phyloP scores from a whole-genome alignment of 2,329 filamentous ascomycete species.

The Hypoxylon sp. region DNA sequence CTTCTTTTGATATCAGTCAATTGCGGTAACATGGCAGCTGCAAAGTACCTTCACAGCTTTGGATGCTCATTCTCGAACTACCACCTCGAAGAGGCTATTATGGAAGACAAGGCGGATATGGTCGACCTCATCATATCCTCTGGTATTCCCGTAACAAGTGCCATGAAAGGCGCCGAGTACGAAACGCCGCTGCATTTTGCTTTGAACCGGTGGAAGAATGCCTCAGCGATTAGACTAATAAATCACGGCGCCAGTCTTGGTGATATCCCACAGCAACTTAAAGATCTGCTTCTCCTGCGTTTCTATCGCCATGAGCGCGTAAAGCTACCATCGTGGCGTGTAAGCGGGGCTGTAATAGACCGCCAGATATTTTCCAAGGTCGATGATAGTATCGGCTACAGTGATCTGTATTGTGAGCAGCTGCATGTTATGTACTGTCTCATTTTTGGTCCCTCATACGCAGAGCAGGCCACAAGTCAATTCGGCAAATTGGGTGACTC shows the following conservation, averaged over 20 bases:
- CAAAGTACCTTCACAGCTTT: background rate
- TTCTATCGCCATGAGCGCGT: background rate
- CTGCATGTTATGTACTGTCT: background rate
- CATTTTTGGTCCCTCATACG: background rate
- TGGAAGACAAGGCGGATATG: background rate
- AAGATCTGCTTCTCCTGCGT: background rate
- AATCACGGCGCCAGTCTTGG: background rate
- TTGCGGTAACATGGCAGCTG: background rate
- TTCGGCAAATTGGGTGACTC: background rate
- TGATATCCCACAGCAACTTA: background rate
- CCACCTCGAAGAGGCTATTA: background rate
- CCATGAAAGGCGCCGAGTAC: background rate
- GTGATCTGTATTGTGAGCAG: background rate
- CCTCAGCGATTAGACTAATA: background rate
- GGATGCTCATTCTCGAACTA: background rate
- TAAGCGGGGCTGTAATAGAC: background rate
- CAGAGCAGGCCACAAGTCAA: background rate
- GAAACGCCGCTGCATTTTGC: constrained; percentile 3
- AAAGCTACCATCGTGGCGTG: background rate
- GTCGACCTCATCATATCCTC: constrained; percentile 2
- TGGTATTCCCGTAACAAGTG: background rate
- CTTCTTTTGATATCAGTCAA: background rate
- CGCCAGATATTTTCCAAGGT: background rate
- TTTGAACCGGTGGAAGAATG: background rate
- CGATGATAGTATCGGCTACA: background rate